Base-by-base conservation (phyloP, 2,329 filamentous ascomycete genomes). In the Stachybotrys echinatus region DNA sequence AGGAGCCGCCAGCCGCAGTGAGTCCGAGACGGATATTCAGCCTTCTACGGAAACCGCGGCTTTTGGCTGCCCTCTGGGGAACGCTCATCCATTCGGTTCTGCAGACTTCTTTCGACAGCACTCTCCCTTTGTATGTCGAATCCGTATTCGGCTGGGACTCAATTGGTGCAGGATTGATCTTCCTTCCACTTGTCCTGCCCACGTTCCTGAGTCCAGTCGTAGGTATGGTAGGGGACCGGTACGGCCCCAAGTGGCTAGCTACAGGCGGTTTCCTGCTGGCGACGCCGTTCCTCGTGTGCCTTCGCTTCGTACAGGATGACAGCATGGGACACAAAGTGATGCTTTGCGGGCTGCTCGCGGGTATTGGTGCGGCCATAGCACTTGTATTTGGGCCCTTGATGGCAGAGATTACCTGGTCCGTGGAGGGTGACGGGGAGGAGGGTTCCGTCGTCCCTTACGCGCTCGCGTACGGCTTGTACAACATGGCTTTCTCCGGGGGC, bases 321-420 rank as follows among this genome's bases (percentile, higher is more conserved):
- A 61, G 45, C 12, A 56, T 65, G 14, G 48, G 50, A 8, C 54
- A 67, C 50, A 67, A 65, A 48, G 48, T 65, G 14, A 54, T 67
- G 54, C 54, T 68, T 2, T 68, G 65, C 37, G 64, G 60, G 10
- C 58, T 69, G 20, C 56, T 69, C 1, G 50, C 54, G 3, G 65
- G 63, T 7, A 43, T 69, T 6, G 66, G 66, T 2, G 49, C 67
- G 8, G 59, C 61, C 2, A 53, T 62, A 44, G 52, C 60, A 8
- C 64, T 61, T n/a, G 61, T 66, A n/a, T 60, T 68, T 19, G 61
- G 61, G 2, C 64, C 65, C 3, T 42, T 69, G 48, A 69, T 67
- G 60, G 66, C 65, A 2, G 66, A 69, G 54, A 67, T 69, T 38
- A 65, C 62, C 34, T 69, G 63, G 62, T 54, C 64, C 4, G 55